Evolutionary conservation across 1,284 basidiomycete genomes (phyloP), one percentile per base, ranked within the genome.

Genomic region (Cutaneotrichosporon sp.): DNA sequence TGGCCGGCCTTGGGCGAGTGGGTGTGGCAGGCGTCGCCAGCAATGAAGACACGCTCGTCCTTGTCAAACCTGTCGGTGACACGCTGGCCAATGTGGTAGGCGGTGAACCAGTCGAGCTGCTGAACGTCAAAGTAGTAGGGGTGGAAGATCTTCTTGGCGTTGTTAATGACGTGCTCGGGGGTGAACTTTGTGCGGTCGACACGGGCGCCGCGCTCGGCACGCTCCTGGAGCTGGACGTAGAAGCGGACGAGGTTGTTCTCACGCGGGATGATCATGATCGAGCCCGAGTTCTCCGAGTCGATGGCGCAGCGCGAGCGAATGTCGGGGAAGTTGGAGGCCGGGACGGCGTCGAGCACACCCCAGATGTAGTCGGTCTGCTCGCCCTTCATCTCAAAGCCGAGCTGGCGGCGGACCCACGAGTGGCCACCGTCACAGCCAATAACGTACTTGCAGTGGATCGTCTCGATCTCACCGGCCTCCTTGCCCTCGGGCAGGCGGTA

Each of bases 1-100:
- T 72, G 69, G 41, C 66, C 69, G 18, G 66, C 65, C 36, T 64
- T 66, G 34, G 66, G 64, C 18, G 61, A 64, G 52, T 68, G 68
- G 7, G 67, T 67, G 51, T 71, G 68, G 54, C 59, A 60, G 4
- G 65, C 64, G 54, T 69, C 68, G 20, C 69, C 68, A n/a, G 64
- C 69, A 23, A 73, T 57, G 45, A 73, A 60, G 17, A 66, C 61
- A 21, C 63, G 60, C 40, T 62, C 60, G 49, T 55, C 52, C 48
- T 64, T 51, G 37, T 22, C 30, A 34, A 45, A 55, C 30, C 40
- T 41, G 18, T 43, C 42, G 4, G 52, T 46, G 45, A 70, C 56
- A 33, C 67, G 60, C 53, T 72, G 70, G 22, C 67, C 67, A 44
- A 72, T 69, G 50, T 60, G 64, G 58, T 72, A 72, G 20, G 65